phyloP scores from a whole-genome alignment of 768 basidiomycete genomes.

The Pholiota molesta region DNA sequence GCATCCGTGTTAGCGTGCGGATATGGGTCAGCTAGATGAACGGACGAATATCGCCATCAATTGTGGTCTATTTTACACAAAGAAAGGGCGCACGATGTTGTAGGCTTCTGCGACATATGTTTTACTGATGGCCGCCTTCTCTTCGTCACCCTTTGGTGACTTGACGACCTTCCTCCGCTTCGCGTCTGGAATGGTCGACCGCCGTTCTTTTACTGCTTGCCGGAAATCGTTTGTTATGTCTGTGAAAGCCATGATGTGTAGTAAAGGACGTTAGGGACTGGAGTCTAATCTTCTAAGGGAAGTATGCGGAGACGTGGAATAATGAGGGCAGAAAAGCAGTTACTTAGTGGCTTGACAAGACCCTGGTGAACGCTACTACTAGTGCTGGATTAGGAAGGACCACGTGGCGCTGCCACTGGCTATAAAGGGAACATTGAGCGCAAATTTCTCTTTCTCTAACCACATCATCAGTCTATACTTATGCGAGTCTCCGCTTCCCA shows the following conservation, averaged over 20 bases:
- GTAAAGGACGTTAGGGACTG: not conserved
- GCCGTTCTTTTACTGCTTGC: conserved; percentile 50
- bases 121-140: conserved; percentile 51
- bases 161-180: conserved; percentile 53
- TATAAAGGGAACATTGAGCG: conserved; percentile 9
- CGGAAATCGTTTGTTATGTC: conserved; percentile 70
- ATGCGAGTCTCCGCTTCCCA: conserved; percentile 13
- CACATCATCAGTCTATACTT: conserved; percentile 21
- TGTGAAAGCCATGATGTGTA: conserved; percentile 52
- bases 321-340: not conserved
- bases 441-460: conserved; percentile 21
- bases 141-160: conserved; percentile 36
- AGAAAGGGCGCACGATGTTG: conserved; percentile 49
- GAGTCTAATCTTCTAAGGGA: conserved; percentile 2
- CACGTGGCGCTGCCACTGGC: conserved; percentile 20
- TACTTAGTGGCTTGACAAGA: not conserved
- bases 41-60: not conserved
- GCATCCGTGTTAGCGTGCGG: conserved; percentile 68
- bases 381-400: conserved; percentile 15
- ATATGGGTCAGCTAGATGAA: conserved; percentile 69
- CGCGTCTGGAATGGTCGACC: conserved; percentile 39
- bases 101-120: conserved; percentile 79
- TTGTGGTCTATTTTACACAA: not conserved
- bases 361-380: not conserved
- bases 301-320: not conserved